A percentile compares a stretch with the other conserved stretches of the same genome.
Conservation (phyloP, 495 filamentous ascomycete genomes). For the Podospora pseudocomata region DNA sequence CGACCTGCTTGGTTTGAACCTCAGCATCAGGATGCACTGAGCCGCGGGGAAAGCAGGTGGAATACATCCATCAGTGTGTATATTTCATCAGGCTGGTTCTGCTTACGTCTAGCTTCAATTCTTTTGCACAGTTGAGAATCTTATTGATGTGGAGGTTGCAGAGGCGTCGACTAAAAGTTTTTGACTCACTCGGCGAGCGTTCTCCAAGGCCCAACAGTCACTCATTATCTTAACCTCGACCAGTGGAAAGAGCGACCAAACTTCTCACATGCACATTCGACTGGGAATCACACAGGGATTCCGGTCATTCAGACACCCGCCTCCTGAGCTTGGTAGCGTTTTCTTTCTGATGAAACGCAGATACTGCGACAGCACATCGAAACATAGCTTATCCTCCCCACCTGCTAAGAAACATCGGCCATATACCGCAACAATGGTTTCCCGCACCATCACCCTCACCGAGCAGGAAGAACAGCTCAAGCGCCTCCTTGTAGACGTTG, state of each 20-base stretch:
- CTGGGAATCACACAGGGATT: conserved; percentile 3
- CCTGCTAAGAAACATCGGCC: conserved; percentile 4
- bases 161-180: neutral
- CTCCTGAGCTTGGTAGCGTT: neutral
- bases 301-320: neutral
- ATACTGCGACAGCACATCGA: neutral
- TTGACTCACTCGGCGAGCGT: conserved; percentile 1
- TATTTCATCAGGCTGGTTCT: too few species aligned
- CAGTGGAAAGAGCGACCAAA: conserved; percentile 6
- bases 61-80: too few species aligned
- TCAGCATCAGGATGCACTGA: too few species aligned
- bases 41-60: too few species aligned
- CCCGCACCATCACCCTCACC: conserved; percentile 47
- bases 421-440: neutral
- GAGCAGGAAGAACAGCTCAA: conserved; percentile 65
- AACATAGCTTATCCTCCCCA: conserved; percentile 10
- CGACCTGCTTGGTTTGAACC: too few species aligned
- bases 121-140: too few species aligned
- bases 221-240: neutral
- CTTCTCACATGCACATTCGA: neutral
- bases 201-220: conserved; percentile 3
- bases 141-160: neutral
- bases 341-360: conserved; percentile 26
- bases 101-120: too few species aligned
- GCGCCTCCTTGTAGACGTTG: conserved; percentile 69